These are phyloP conservation scores for Talaromyces marneffei DNA, from an alignment of 2,329 filamentous ascomycete genomes.

Conservation along the genomic window DNA sequence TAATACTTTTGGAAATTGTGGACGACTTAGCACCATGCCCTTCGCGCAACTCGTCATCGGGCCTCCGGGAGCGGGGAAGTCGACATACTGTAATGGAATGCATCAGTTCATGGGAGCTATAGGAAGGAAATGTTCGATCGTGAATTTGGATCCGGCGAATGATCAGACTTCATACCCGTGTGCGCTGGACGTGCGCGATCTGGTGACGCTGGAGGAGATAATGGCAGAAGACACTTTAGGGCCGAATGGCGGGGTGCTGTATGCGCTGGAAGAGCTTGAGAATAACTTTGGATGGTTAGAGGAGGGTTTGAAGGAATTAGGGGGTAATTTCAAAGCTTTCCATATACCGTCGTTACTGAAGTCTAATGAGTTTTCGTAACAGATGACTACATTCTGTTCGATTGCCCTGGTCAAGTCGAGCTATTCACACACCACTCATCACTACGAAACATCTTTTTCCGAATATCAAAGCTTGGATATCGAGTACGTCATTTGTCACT, in stretches of 20 bases:
- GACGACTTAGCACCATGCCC: conserved; percentile 40
- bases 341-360: not conserved
- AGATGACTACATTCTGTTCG: conserved; percentile 91
- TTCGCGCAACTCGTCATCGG: conserved; percentile 79
- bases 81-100: conserved; percentile 98
- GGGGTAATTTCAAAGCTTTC: conserved; percentile 37
- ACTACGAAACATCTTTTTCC: conserved; percentile 84
- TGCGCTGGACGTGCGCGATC: conserved; percentile 80
- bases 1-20: not conserved
- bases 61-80: conserved; percentile 93
- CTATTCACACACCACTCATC: conserved; percentile 94
- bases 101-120: conserved; percentile 97
- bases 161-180: conserved; percentile 83
- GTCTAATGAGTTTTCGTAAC: conserved; percentile 18
- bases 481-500: conserved; percentile 55
- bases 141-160: conserved; percentile 96
- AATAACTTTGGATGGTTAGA: conserved; percentile 91
- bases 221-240: conserved; percentile 89
- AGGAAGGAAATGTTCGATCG: conserved; percentile 85
- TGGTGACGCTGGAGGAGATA: conserved; percentile 87
- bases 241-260: conserved; percentile 86
- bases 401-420: conserved; percentile 95
- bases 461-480: conserved; percentile 83
- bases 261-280: conserved; percentile 91
- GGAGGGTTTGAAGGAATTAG: conserved; percentile 68